Evolutionary conservation across 2,329 filamentous ascomycete genomes (phyloP).

Genomic region (Aureobasidium sp.): DNA sequence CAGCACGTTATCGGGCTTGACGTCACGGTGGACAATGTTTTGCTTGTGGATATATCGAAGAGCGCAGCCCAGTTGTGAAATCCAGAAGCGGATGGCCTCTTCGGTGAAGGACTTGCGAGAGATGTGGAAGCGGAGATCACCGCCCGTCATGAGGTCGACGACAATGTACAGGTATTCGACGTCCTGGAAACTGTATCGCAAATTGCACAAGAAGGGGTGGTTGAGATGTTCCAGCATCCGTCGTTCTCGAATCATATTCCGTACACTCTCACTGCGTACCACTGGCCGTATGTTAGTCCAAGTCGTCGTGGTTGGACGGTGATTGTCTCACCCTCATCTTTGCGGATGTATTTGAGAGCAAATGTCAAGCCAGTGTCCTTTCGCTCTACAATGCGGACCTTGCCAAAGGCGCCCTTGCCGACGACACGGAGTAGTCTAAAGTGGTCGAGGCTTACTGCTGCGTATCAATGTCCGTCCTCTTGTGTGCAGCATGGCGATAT

Average conservation of each 20-base stretch:
- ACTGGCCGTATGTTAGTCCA: slow-evolving; percentile 48
- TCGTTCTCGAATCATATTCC: slow-evolving; percentile 95
- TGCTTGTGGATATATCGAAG: slow-evolving; percentile 79
- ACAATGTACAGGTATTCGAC: slow-evolving; percentile 98
- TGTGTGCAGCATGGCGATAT: not conserved
- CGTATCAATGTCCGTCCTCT: not conserved
- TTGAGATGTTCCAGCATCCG: slow-evolving; percentile 98
- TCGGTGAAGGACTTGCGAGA: slow-evolving; percentile 97
- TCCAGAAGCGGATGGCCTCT: slow-evolving; percentile 95
- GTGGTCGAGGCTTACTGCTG: slow-evolving; percentile 86
- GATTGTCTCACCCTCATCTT: slow-evolving; percentile 75
- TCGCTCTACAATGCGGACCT: slow-evolving; percentile 95
- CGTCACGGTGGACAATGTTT: slow-evolving; percentile 82
- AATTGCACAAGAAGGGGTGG: slow-evolving; percentile 94
- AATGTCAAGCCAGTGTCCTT: slow-evolving; percentile 94
- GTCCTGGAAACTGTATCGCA: slow-evolving; percentile 98
- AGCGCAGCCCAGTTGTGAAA: slow-evolving; percentile 87
- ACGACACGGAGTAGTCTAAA: slow-evolving; percentile 93
- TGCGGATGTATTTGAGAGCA: slow-evolving; percentile 95
- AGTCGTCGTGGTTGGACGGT: not conserved
- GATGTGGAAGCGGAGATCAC: slow-evolving; percentile 94
- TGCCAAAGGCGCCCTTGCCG: slow-evolving; percentile 95
- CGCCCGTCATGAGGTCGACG: slow-evolving; percentile 95
- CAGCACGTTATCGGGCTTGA: slow-evolving; percentile 88
- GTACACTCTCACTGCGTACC: slow-evolving; percentile 92